phyloP scores from a whole-genome alignment of 2,329 filamentous ascomycete genomes.

The Helotiales sp. region DNA sequence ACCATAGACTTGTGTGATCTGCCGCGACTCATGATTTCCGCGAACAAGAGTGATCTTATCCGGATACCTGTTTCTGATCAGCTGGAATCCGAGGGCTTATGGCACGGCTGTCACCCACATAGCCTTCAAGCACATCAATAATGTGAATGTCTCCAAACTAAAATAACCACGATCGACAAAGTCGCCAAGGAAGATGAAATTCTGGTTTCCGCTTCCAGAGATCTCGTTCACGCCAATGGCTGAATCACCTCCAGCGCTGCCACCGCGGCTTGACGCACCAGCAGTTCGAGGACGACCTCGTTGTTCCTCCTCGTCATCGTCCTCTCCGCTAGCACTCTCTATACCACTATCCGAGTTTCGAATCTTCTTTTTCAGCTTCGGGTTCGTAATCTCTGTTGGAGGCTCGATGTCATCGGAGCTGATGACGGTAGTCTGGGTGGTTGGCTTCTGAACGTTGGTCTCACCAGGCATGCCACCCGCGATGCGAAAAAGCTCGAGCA shows the following conservation, averaged over 20 bases:
- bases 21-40: constrained; percentile 74
- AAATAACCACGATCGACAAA: constrained; percentile 77
- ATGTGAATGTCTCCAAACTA: constrained; percentile 70
- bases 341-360: constrained; percentile 57
- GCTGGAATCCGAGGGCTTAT: background rate
- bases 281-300: constrained; percentile 45
- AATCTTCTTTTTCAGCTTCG: constrained; percentile 84
- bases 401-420: constrained; percentile 91
- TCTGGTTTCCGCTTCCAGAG: constrained; percentile 58
- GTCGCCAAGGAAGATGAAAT: constrained; percentile 72
- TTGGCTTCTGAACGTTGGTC: constrained; percentile 65
- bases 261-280: constrained; percentile 42
- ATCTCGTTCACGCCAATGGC: constrained; percentile 38
- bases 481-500: constrained; percentile 94
- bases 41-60: constrained; percentile 72
- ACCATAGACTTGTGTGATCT: constrained; percentile 77
- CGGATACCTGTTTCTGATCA: constrained; percentile 54
- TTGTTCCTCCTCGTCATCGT: constrained; percentile 50
- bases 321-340: constrained; percentile 49
- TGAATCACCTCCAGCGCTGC: constrained; percentile 40
- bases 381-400: constrained; percentile 83
- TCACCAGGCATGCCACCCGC: constrained; percentile 96
- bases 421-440: constrained; percentile 72
- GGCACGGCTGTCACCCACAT: constrained; percentile 48
- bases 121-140: constrained; percentile 71